Percentiles rank a stretch among this genome's conserved stretches.
phyloP scores from a whole-genome alignment of 73 alveolate genomes.

The Paramecium tetraurelia region DNA sequence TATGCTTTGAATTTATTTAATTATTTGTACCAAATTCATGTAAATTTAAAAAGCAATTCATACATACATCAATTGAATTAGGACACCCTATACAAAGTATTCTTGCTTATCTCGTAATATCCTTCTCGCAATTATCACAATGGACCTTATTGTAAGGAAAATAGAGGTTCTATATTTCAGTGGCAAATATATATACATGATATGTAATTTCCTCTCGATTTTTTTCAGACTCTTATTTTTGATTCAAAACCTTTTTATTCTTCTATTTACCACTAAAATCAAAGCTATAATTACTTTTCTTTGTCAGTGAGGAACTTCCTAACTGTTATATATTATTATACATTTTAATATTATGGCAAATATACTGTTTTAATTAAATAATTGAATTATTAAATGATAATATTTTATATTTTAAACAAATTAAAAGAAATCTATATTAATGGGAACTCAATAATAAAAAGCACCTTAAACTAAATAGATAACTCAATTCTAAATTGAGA shows the following conservation, averaged over 20 bases:
- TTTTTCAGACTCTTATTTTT: neutral
- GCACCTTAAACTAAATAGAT: neutral
- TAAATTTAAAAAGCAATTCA: constrained; percentile 52
- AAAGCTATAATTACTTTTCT: neutral
- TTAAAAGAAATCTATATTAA: neutral
- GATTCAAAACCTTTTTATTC: neutral
- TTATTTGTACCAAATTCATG: constrained; percentile 29
- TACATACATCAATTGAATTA: constrained; percentile 45
- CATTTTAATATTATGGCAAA: neutral
- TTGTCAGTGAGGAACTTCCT: constrained; percentile 22
- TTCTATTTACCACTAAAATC: constrained; percentile 2
- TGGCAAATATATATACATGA: neutral
- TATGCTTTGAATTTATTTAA: neutral
- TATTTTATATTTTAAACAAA: neutral
- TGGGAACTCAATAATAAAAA: neutral
- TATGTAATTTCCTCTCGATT: neutral
- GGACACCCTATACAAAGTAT: constrained; percentile 32
- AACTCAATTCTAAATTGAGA: neutral
- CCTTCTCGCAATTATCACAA: constrained; percentile 61
- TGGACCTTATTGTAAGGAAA: constrained; percentile 54
- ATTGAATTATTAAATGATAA: neutral
- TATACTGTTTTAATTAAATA: neutral
- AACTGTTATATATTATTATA: neutral
- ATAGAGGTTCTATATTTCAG: constrained; percentile 38
- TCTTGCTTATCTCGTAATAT: constrained; percentile 51